These are phyloP conservation scores for Castanea sativa DNA, from an alignment of 306 rosid genomes.

Conservation along the genomic window DNA sequence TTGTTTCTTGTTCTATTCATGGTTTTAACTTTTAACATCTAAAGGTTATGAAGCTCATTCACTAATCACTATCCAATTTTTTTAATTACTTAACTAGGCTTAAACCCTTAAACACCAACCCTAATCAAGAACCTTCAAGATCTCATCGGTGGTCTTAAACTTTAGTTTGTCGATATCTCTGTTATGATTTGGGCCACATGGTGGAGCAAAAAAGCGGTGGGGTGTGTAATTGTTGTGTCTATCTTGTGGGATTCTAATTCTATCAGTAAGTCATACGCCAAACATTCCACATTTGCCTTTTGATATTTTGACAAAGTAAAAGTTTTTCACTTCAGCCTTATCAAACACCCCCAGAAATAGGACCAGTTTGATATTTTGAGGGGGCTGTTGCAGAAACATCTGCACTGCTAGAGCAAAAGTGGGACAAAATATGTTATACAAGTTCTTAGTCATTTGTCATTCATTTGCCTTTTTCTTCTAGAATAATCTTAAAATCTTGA, in stretches of 20 bases:
- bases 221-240: background rate
- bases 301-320: background rate
- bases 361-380: slow-evolving; percentile 31
- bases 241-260: background rate
- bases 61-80: too few relatives aligned
- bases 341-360: background rate
- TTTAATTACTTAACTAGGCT: too few relatives aligned
- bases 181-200: background rate
- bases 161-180: background rate
- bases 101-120: too few relatives aligned
- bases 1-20: too few relatives aligned
- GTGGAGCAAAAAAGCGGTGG: background rate
- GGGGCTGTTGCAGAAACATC: slow-evolving; percentile 81
- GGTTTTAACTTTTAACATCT: too few relatives aligned
- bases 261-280: background rate
- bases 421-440: slow-evolving; percentile 99
- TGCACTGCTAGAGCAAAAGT: slow-evolving; percentile 84
- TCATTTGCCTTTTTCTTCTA: slow-evolving; percentile 12
- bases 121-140: too few relatives aligned
- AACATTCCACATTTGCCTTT: background rate
- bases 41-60: too few relatives aligned
- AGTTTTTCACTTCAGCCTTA: background rate
- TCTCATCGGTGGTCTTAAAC: background rate
- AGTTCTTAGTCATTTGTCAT: slow-evolving; percentile 42
- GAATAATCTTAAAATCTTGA: slow-evolving; percentile 5